phyloP scores from a whole-genome alignment of 345 rosid species.

The Psidium friedrichsthalianum region DNA sequence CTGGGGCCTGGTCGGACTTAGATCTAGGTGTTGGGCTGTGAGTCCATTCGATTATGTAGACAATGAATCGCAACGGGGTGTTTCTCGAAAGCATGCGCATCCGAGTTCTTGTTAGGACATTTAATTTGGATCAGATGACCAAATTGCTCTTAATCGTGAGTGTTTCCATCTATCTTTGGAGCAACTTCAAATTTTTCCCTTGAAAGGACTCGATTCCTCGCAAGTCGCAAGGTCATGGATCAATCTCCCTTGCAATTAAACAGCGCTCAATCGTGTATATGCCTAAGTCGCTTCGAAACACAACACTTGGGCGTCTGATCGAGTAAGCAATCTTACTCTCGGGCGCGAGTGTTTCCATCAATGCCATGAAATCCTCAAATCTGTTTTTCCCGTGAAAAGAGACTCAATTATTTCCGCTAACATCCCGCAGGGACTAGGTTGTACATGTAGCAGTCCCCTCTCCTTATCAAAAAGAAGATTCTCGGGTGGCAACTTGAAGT shows the following conservation, averaged over 20 bases:
- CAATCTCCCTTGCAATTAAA: neutral
- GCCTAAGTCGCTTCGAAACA: too few relatives aligned
- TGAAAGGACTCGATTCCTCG: fast-evolving
- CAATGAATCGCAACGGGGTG: neutral
- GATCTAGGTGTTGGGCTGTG: neutral
- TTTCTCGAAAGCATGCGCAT: fast-evolving
- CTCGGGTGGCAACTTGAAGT: neutral
- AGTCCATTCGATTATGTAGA: too few relatives aligned
- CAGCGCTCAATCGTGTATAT: neutral
- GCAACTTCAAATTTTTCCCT: neutral
- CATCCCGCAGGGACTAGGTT: neutral
- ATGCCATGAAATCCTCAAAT: neutral
- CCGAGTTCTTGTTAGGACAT: neutral
- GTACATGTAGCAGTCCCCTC: neutral
- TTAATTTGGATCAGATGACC: neutral
- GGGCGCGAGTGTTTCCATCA: neutral
- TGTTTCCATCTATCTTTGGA: neutral
- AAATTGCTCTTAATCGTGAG: neutral
- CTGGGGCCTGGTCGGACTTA: neutral
- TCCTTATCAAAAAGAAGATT: neutral
- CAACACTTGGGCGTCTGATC: neutral
- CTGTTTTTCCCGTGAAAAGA: neutral
- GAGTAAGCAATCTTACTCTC: neutral
- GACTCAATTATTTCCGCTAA: neutral
- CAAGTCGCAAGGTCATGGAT: neutral